Percentiles rank a stretch among this genome's conserved stretches.
Evolutionary conservation across 305 asterid genomes (phyloP).

Genomic region (Solanum hybrid): DNA sequence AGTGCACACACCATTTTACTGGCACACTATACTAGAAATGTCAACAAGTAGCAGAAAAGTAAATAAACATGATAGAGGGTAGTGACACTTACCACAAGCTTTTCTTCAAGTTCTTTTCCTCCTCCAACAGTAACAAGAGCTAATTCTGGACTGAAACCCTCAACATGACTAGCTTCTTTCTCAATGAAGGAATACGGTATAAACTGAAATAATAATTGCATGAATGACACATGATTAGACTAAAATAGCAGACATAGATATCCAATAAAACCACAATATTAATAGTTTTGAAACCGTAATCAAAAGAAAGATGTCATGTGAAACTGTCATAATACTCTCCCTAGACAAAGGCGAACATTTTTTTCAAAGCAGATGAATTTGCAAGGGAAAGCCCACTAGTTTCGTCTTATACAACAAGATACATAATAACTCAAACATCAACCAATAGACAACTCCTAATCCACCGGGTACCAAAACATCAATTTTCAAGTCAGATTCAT

Average conservation of each 20-base stretch:
- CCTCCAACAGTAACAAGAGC: conserved; percentile 98
- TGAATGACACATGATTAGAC: background rate
- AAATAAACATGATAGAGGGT: background rate
- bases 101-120: conserved; percentile 98
- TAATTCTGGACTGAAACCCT: conserved; percentile 96
- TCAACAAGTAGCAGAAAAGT: background rate
- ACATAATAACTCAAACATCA: background rate
- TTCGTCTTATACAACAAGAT: background rate
- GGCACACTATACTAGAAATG: background rate
- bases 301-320: background rate
- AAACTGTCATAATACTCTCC: background rate
- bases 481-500: background rate
- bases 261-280: background rate
- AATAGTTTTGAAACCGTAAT: background rate
- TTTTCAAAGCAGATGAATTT: background rate
- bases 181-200: conserved; percentile 94
- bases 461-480: background rate
- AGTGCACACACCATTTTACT: background rate
- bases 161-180: conserved; percentile 98
- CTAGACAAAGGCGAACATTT: background rate
- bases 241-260: background rate
- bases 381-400: background rate
- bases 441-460: background rate
- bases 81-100: conserved; percentile 72
- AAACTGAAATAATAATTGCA: conserved; percentile 36